Evolutionary conservation across 106 monocot species (phyloP), one percentile per base, ranked within the genome.

Genomic region (Xerophyta viscosa): DNA sequence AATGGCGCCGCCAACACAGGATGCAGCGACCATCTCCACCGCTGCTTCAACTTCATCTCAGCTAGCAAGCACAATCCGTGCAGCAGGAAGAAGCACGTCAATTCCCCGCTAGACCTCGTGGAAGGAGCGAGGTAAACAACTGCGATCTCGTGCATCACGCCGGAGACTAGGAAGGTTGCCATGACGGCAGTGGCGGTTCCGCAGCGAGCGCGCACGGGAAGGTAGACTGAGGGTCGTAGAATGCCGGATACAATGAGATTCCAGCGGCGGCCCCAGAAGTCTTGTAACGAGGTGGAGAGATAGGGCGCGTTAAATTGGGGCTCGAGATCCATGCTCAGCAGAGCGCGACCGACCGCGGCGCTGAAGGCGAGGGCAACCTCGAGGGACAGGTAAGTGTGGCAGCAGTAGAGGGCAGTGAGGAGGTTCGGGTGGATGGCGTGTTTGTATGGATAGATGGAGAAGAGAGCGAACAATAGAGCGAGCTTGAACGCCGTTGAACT

Each of bases 211-310:
- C 61, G 22, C 11, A 77, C 50, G 15, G 83, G 83, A 21, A 3
- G 9, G 76, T 83, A 83, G 1, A 83, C 70, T 6, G 77, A 49
- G 1, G 73, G 70, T 13, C 76, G 73, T 30, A 83, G 77, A 42
- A 83, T 66, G 11, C 50, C 42, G 25, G 73, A 66, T 21, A 73
- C 83, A 69, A 74, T 70, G 29, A 83, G 77, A 33, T 83, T 83
- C 83, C 83, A 83, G n/a, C 83, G 67, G 19, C 70, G 65, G 2
- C 83, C 77, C 77, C 83, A 83, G 70, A 83, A 83, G 47, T 83
- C 77, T 8, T 52, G 44, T 9, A 78, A 58, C 14, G 78, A 78
- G 25, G 52, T 29, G 25, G 74, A 22, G 39, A 46, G 66, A 44
- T 74, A 74, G 1, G 74, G 74, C 10, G 58, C 66, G 43, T 77